phyloP scores from a whole-genome alignment of 768 basidiomycete species.

The Collybia nuda region DNA sequence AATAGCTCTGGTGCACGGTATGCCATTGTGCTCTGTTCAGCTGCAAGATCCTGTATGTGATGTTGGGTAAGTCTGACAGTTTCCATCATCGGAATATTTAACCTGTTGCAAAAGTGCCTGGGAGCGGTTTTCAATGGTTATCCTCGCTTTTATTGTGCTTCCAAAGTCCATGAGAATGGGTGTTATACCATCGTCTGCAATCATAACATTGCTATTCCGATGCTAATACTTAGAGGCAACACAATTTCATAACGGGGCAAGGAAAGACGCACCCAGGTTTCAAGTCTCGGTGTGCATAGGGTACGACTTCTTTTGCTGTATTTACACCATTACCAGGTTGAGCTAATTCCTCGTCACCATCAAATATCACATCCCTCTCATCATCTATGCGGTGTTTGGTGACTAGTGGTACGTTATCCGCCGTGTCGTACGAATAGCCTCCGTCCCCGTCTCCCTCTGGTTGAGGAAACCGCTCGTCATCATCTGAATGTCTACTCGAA shows the following conservation, averaged over 20 bases:
- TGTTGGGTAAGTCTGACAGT: constrained; percentile 2
- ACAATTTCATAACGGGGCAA: background rate
- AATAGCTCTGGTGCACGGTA: constrained; percentile 97
- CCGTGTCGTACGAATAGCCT: constrained; percentile 68
- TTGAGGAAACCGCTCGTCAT: constrained; percentile 71
- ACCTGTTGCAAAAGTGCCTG: constrained; percentile 92
- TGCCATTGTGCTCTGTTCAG: constrained; percentile 98
- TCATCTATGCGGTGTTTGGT: constrained; percentile 50
- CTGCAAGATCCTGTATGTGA: constrained; percentile 78
- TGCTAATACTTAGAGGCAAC: background rate
- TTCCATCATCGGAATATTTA: constrained; percentile 6
- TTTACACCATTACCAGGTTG: constrained; percentile 37
- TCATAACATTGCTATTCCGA: constrained; percentile 84
- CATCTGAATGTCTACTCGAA: constrained; percentile 39
- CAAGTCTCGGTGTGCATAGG: constrained; percentile 95
- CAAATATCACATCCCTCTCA: constrained; percentile 68
- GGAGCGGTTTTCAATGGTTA: constrained; percentile 77
- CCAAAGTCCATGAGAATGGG: constrained; percentile 99
- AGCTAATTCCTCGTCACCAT: constrained; percentile 73
- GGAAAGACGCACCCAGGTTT: constrained; percentile 80
- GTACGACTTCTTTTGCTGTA: constrained; percentile 59
- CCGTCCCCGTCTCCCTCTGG: constrained; percentile 74
- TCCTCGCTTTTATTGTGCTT: constrained; percentile 83
- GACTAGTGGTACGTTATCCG: constrained; percentile 59
- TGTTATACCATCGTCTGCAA: constrained; percentile 82